A percentile compares a stretch with the other conserved stretches of the same genome.
phyloP scores from a whole-genome alignment of 208 protist genomes.

The Acanthamoeba quina region DNA sequence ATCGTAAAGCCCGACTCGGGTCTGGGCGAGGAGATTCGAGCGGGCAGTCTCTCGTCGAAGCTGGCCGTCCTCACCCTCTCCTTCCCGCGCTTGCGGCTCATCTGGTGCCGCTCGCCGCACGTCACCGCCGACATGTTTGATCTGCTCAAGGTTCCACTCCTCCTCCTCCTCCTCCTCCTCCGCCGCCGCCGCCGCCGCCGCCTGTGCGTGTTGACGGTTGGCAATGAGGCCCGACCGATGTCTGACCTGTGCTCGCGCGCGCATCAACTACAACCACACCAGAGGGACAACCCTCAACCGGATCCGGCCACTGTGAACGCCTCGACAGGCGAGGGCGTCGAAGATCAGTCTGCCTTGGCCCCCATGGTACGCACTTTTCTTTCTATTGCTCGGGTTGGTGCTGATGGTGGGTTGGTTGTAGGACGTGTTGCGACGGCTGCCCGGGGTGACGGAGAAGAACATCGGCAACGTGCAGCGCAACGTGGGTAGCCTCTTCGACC shows the following conservation, averaged over 20 bases:
- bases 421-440: conserved; percentile 55
- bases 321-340: conserved; percentile 35
- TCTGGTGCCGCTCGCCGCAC: conserved; percentile 89
- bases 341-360: background rate
- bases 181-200: too few species aligned
- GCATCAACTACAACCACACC: too few species aligned
- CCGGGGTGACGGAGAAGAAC: conserved; percentile 62
- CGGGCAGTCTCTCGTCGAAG: conserved; percentile 80
- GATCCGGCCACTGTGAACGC: conserved; percentile 46
- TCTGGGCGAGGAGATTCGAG: conserved; percentile 54
- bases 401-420: too few species aligned
- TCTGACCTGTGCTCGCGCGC: too few species aligned
- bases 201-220: too few species aligned
- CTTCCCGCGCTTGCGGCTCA: conserved; percentile 91
- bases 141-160: conserved; percentile 83
- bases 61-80: conserved; percentile 86
- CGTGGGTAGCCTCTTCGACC: conserved; percentile 61
- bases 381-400: too few species aligned
- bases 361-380: background rate
- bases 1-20: conserved; percentile 14
- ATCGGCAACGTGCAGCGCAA: conserved; percentile 8
- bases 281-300: conserved; percentile 49
- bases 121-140: conserved; percentile 88
- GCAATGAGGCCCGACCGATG: too few species aligned
- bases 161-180: background rate